Conservation (phyloP, 305 asterid species). For the Fraxinus greggii region DNA sequence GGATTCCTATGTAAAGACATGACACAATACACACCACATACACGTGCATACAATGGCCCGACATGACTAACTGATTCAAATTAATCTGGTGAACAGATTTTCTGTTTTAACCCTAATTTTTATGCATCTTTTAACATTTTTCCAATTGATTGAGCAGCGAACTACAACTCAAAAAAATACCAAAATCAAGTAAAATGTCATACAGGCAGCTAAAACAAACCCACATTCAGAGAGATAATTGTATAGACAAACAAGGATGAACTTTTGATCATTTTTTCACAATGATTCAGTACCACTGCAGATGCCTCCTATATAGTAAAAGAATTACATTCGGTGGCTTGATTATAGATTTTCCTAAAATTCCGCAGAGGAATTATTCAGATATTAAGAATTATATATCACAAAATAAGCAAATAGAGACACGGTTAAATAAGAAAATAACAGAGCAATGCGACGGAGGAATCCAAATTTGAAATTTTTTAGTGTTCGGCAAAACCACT, state of each 20-base stretch:
- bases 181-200: background rate
- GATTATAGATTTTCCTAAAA: background rate
- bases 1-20: background rate
- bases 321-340: background rate
- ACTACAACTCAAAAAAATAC: background rate
- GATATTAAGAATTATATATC: background rate
- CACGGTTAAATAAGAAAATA: background rate
- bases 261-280: background rate
- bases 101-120: background rate
- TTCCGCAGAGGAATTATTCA: background rate
- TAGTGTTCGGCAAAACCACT: background rate
- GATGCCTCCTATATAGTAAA: background rate
- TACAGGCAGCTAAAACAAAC: background rate
- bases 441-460: background rate
- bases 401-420: background rate
- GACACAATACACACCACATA: background rate
- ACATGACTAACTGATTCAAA: background rate
- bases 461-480: background rate
- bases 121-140: background rate
- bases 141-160: background rate
- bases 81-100: background rate
- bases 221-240: background rate
- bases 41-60: background rate
- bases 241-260: background rate
- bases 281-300: background rate